A percentile compares a stretch with the other conserved stretches of the same genome.
phyloP scores from a whole-genome alignment of 352 stramenopile genomes.

The Pythium sp. region DNA sequence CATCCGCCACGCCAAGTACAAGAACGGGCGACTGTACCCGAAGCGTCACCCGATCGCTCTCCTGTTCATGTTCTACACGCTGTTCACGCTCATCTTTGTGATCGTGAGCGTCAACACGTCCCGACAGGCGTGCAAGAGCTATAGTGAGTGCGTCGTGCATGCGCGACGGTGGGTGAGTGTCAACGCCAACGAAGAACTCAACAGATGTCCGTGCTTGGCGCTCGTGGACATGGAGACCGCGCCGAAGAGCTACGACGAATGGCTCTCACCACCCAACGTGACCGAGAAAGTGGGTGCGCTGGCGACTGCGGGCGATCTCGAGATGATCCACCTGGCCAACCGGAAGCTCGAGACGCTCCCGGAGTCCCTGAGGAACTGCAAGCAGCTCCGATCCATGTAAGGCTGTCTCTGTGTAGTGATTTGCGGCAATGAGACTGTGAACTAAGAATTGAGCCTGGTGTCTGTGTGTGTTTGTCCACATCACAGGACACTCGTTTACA shows the following conservation, averaged over 20 bases:
- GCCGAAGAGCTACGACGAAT: slow-evolving; percentile 23
- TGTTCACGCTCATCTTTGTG: slow-evolving; percentile 11
- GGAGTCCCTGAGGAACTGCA: slow-evolving; percentile 26
- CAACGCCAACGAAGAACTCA: slow-evolving; percentile 7
- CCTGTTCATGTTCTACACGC: slow-evolving; percentile 11
- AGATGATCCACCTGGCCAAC: slow-evolving; percentile 34
- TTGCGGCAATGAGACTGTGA: neutral
- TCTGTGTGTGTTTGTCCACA: neutral
- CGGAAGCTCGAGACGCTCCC: slow-evolving; percentile 28
- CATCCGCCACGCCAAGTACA: slow-evolving; percentile 11
- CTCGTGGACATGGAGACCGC: slow-evolving; percentile 11
- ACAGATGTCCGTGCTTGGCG: slow-evolving; percentile 16
- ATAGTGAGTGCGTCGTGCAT: slow-evolving; percentile 13
- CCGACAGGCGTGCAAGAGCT: slow-evolving; percentile 5
- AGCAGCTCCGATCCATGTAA: slow-evolving; percentile 31
- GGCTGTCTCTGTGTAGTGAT: neutral
- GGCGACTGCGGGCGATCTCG: slow-evolving; percentile 23
- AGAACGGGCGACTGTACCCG: slow-evolving; percentile 10
- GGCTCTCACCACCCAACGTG: slow-evolving; percentile 26
- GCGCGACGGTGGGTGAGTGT: slow-evolving; percentile 13
- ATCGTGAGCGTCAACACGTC: slow-evolving; percentile 18
- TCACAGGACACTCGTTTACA: slow-evolving; percentile 40
- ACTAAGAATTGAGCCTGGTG: neutral
- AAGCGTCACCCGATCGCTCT: slow-evolving; percentile 14
- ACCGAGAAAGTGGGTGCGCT: slow-evolving; percentile 30